Evolutionary conservation across 306 rosid species (phyloP).

Genomic region (Glycine soja): DNA sequence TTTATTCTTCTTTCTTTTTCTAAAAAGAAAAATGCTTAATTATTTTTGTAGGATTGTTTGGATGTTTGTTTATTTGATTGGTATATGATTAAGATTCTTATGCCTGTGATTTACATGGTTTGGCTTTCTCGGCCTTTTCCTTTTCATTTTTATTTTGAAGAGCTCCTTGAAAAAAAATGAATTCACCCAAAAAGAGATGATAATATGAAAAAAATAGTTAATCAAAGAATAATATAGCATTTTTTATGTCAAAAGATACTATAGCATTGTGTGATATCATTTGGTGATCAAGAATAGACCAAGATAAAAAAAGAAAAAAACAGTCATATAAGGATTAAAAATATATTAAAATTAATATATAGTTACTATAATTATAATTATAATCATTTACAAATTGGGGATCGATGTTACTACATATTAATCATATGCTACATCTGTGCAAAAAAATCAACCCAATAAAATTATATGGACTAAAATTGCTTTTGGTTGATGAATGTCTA

Average conservation of each 20-base stretch:
- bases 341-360: not conserved
- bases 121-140: conserved; percentile 35
- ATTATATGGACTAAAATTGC: not conserved
- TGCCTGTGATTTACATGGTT: conserved; percentile 12
- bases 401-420: not conserved
- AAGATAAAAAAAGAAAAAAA: too few species aligned
- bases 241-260: not conserved
- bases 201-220: not conserved
- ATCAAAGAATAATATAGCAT: not conserved
- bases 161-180: not conserved
- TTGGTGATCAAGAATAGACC: not conserved
- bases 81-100: conserved; percentile 1
- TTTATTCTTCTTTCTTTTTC: too few species aligned
- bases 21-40: not conserved
- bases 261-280: not conserved
- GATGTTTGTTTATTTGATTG: conserved; percentile 1
- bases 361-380: too few species aligned
- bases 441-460: not conserved
- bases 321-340: not conserved
- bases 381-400: too few species aligned
- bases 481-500: not conserved
- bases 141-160: conserved; percentile 19
- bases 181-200: not conserved
- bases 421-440: not conserved
- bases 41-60: conserved; percentile 5